These are phyloP conservation scores for Starmerella vaccinii DNA, from an alignment of 805 yeast species.

Conservation along the genomic window DNA sequence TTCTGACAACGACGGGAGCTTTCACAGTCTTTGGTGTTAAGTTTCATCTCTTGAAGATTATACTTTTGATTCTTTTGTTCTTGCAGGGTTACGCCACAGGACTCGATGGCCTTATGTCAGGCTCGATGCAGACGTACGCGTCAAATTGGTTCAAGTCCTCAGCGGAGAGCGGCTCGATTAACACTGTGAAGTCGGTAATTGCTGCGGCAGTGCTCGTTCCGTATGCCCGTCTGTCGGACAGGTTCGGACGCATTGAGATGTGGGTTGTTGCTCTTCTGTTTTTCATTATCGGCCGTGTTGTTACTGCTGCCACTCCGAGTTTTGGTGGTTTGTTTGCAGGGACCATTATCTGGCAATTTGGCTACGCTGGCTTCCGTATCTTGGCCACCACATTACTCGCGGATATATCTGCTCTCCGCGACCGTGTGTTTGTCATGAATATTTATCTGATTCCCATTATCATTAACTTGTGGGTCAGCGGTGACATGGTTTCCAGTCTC, in stretches of 20 bases:
- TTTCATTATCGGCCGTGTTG: conserved; percentile 53
- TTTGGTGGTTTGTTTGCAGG: conserved; percentile 56
- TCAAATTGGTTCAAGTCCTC: conserved; percentile 45
- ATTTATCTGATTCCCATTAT: conserved; percentile 62
- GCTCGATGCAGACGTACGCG: conserved; percentile 48
- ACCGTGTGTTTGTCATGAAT: conserved; percentile 58
- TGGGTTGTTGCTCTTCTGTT: conserved; percentile 41
- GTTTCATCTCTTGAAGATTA: conserved; percentile 8
- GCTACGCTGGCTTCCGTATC: conserved; percentile 57
- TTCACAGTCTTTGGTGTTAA: conserved; percentile 1
- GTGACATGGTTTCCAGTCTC: conserved; percentile 34
- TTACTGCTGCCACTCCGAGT: conserved; percentile 51
- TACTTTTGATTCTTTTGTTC: conserved; percentile 42
- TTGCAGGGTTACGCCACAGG: conserved; percentile 50
- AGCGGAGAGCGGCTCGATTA: conserved; percentile 49
- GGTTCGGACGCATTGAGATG: conserved; percentile 52
- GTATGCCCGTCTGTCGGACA: conserved; percentile 53
- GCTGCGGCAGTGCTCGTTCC: conserved; percentile 59
- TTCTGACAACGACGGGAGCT: conserved; percentile 3
- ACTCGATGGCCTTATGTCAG: conserved; percentile 47
- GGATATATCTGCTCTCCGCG: conserved; percentile 56
- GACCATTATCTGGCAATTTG: conserved; percentile 44
- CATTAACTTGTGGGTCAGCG: conserved; percentile 69
- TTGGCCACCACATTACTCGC: conserved; percentile 48
- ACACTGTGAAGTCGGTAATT: conserved; percentile 44